Evolutionary conservation across 2,329 filamentous ascomycete genomes (phyloP).

Genomic region (Exophiala aquamarina): DNA sequence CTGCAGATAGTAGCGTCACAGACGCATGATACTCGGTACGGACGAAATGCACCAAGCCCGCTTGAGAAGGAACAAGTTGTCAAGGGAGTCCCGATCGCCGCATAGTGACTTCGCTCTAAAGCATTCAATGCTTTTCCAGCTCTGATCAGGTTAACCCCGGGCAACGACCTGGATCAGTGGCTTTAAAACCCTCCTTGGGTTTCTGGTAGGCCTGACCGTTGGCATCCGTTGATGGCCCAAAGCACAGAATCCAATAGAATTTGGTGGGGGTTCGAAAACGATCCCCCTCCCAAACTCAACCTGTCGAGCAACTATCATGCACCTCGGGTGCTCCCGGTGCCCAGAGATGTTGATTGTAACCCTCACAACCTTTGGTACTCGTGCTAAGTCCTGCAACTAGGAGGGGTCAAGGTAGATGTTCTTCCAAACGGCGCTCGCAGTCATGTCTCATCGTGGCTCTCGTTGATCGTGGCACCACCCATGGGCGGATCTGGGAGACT

Average conservation of each 20-base stretch:
- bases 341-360: constrained; percentile 17
- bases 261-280: constrained; percentile 12
- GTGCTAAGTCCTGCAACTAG: constrained; percentile 4
- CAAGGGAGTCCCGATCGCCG: no score
- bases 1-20: no score
- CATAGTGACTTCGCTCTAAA: no score
- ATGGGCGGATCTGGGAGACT: constrained; percentile 20
- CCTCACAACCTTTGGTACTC: constrained; percentile 3
- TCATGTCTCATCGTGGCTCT: constrained; percentile 25
- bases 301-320: constrained; percentile 13
- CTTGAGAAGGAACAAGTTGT: no score
- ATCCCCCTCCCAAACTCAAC: constrained; percentile 3
- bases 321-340: constrained; percentile 18
- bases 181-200: not conserved
- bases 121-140: no score
- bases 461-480: constrained; percentile 25
- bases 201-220: not conserved
- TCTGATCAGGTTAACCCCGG: not conserved
- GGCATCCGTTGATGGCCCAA: no score
- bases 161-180: constrained; percentile 1
- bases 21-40: no score
- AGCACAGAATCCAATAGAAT: constrained; percentile 3
- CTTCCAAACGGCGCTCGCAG: constrained; percentile 1
- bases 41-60: no score
- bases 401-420: constrained; percentile 5